Base-by-base conservation (phyloP, 768 basidiomycete genomes). In the Peribolospora baueri region DNA sequence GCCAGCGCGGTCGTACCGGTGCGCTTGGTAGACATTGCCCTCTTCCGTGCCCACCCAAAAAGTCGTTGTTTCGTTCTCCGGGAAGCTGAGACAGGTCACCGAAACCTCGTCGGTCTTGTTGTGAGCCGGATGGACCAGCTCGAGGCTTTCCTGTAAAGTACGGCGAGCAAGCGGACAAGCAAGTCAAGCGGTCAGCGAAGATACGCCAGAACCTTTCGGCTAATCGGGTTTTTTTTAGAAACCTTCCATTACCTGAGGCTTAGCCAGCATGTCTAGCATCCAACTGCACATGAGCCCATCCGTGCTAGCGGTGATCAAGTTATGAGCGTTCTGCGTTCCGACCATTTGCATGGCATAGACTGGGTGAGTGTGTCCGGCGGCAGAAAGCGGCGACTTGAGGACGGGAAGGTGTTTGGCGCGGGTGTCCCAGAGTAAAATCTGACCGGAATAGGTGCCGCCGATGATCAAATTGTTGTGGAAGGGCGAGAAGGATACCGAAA, bases 1-100 rank as follows among this genome's bases (percentile, higher is more conserved):
- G 2, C 91, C 88, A 0, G 93, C 93, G 13, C 93, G 82, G 65
- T 97, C 93, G 65, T 93, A 88, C 45, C 93, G 77, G 66, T 97
- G 86, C 2, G 91, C 91, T 64, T 90, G 86, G 65, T 95, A 97
- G 25, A 98, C 76, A 60, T 84, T 85, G 6, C 93, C 93, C 70
- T 98, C 93, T 67, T 98, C 93, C 4, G 93, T 98, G 0, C 93
- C 93, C 25, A 93, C 82, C 79, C 83, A 91, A 70, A 97, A 93
- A 8, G 87, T 86, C 1, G 88, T 84, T 2, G 90, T 91, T 68
- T 97, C 93, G 64, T 85, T 90, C 62, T 84, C 81, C 0, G 91
- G 87, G 69, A 97, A 95, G 65, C 91, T 86, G 41, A 97, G 73
- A 0, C 81, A 76, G 0, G 93, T 97, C 58, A 97, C 83, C 2